Evolutionary conservation across 2,329 filamentous ascomycete genomes (phyloP).

Genomic region (Pseudogymnoascus sp.): DNA sequence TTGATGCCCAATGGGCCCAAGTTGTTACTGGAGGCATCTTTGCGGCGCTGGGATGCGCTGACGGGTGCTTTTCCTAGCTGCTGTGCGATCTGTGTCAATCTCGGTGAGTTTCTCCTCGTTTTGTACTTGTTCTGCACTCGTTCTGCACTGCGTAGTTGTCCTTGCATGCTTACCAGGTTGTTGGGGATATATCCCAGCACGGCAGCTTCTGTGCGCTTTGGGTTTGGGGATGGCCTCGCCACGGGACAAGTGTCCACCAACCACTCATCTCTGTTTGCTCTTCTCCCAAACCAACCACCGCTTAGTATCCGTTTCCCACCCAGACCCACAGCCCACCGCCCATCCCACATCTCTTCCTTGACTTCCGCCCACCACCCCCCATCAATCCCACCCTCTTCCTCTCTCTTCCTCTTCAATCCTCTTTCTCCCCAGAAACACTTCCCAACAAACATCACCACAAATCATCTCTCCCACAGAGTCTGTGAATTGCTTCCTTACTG

Average conservation of each 20-base stretch:
- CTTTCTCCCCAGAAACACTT: not conserved
- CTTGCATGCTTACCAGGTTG: not conserved
- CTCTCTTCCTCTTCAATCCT: not conserved
- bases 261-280: not conserved
- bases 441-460: not conserved
- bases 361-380: not conserved
- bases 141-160: not conserved
- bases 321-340: not conserved
- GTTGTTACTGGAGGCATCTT: not conserved
- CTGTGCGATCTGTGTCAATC: not conserved
- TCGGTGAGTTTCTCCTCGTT: no score
- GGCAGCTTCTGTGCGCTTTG: not conserved
- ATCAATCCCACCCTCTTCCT: not conserved
- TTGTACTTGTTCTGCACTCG: no score
- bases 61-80: not conserved
- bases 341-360: not conserved
- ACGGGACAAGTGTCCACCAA: not conserved
- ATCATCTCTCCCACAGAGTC: not conserved
- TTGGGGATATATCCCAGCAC: not conserved
- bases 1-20: not conserved
- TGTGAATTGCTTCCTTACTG: not conserved
- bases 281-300: not conserved
- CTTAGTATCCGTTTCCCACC: not conserved
- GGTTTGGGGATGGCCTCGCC: no score
- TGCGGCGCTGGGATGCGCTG: not conserved